phyloP scores from a whole-genome alignment of 495 filamentous ascomycete species.

The Neurospora sp. region DNA sequence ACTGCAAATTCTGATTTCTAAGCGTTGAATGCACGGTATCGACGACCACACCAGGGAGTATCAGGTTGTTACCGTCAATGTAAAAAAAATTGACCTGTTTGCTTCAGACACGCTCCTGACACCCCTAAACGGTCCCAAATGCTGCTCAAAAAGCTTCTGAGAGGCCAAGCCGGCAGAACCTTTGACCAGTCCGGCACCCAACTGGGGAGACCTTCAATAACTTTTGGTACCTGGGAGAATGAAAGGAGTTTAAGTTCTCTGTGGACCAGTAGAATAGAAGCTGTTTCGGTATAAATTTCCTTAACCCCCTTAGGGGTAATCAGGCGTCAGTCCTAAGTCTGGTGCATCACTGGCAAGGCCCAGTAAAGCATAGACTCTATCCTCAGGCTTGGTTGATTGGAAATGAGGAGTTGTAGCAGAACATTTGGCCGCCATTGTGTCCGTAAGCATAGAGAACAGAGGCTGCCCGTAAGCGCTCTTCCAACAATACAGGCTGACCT shows the following conservation, averaged over 20 bases:
- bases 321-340: background rate
- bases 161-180: background rate
- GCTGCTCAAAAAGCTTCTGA: too few relatives aligned
- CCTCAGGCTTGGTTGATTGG: background rate
- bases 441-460: background rate
- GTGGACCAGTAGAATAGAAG: background rate
- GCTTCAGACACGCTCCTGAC: background rate
- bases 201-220: background rate
- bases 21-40: background rate
- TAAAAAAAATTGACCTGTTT: background rate
- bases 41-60: background rate
- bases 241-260: background rate
- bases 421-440: background rate
- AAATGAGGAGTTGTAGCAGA: background rate
- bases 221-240: background rate
- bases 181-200: background rate
- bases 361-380: background rate
- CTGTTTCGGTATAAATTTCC: background rate
- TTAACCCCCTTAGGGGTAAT: background rate
- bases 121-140: too few relatives aligned
- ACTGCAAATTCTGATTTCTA: too few relatives aligned
- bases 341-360: background rate
- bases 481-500: background rate
- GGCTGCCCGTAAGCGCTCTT: background rate
- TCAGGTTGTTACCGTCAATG: background rate